Conservation (phyloP, 345 rosid genomes). For the Syzygium aromaticum region DNA sequence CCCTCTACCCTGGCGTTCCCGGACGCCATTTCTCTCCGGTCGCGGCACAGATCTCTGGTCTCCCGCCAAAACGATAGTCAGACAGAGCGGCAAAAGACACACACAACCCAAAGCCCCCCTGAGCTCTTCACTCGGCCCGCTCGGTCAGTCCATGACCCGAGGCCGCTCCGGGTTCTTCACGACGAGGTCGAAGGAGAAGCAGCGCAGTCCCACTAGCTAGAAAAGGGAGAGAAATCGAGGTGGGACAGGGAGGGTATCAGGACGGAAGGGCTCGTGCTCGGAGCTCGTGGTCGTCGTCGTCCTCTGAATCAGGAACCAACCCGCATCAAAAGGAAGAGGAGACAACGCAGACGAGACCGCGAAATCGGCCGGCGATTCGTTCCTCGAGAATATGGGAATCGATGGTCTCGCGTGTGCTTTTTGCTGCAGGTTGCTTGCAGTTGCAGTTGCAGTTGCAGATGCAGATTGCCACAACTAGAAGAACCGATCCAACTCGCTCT, state of each 20-base stretch:
- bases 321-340: not conserved
- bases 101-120: not conserved
- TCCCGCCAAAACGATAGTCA: not conserved
- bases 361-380: not conserved
- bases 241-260: not conserved
- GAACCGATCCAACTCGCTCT: not conserved
- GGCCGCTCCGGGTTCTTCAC: not conserved
- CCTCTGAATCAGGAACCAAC: not conserved
- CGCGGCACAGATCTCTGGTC: slow-evolving; percentile 21
- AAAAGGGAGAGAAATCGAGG: not conserved
- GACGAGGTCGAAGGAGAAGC: not conserved
- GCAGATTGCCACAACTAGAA: not conserved
- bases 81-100: not conserved
- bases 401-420: not conserved
- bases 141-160: not conserved
- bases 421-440: not conserved
- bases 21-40: slow-evolving; percentile 12
- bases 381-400: not conserved
- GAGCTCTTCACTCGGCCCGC: not conserved
- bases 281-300: not conserved
- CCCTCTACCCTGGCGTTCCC: not conserved
- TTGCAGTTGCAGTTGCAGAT: not conserved
- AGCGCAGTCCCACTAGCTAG: not conserved
- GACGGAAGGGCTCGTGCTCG: not conserved
- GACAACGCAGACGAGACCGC: not conserved